Evolutionary conservation across 495 filamentous ascomycete species (phyloP).

Genomic region (Penicillium nucicola): DNA sequence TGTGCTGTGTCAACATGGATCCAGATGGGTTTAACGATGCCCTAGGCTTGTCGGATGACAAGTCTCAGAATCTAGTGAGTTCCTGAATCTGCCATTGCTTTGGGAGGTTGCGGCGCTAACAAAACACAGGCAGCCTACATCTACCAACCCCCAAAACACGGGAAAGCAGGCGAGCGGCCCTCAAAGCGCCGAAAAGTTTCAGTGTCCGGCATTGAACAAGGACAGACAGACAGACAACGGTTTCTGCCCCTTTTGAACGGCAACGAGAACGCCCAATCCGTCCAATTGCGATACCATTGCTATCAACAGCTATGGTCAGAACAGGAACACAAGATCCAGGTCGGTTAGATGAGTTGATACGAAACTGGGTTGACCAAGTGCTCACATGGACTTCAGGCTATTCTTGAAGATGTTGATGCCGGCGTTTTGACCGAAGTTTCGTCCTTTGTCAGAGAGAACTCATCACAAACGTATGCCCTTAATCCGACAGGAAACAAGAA

Average conservation of each 20-base stretch:
- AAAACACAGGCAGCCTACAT: conserved; percentile 67
- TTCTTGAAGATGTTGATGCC: conserved; percentile 45
- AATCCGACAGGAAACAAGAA: background rate
- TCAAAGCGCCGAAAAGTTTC: conserved; percentile 61
- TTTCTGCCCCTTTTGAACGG: conserved; percentile 66
- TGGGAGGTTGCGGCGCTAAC: conserved; percentile 9
- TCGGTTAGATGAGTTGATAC: conserved; percentile 26
- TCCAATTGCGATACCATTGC: conserved; percentile 53
- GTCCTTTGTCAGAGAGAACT: conserved; percentile 58
- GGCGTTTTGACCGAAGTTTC: conserved; percentile 63
- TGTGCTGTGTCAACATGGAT: conserved; percentile 23
- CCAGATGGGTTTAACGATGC: conserved; percentile 26
- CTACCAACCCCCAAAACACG: conserved; percentile 52
- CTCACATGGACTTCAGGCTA: conserved; percentile 24
- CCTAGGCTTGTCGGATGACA: conserved; percentile 24
- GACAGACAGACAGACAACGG: conserved; percentile 13
- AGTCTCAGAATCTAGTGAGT: conserved; percentile 49
- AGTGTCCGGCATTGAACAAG: conserved; percentile 15
- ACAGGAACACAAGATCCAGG: conserved; percentile 68
- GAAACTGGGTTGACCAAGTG: background rate
- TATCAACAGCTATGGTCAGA: conserved; percentile 67
- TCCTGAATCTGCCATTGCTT: background rate
- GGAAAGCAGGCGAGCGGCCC: conserved; percentile 47
- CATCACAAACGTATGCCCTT: conserved; percentile 37
- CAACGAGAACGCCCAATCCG: conserved; percentile 50